These are phyloP conservation scores for Fusarium falciforme DNA, from an alignment of 2,329 filamentous ascomycete species.

Conservation along the genomic window DNA sequence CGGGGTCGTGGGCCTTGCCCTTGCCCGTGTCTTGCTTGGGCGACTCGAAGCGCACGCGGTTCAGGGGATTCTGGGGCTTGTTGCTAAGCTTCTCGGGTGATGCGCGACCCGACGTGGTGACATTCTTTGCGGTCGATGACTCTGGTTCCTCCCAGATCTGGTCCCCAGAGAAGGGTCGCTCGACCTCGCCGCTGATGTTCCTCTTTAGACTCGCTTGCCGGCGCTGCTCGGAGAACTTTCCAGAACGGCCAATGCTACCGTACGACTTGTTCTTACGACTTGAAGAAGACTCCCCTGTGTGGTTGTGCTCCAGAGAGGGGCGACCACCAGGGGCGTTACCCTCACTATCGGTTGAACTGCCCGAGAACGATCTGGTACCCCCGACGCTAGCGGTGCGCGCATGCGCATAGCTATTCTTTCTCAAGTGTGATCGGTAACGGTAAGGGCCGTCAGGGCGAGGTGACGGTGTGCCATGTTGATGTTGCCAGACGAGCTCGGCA, in stretches of 20 bases:
- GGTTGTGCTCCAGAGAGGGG: slow-evolving; percentile 40
- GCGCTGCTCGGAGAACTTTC: slow-evolving; percentile 55
- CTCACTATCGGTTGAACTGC: slow-evolving; percentile 64
- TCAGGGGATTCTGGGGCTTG: slow-evolving; percentile 49
- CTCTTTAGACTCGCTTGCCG: slow-evolving; percentile 75
- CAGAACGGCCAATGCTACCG: slow-evolving; percentile 52
- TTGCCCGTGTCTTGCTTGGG: slow-evolving; percentile 52
- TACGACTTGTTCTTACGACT: slow-evolving; percentile 53
- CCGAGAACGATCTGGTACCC: slow-evolving; percentile 60
- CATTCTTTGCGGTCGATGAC: slow-evolving; percentile 41
- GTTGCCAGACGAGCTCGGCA: slow-evolving; percentile 81
- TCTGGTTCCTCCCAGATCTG: slow-evolving; percentile 92
- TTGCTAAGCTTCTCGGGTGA: slow-evolving; percentile 48
- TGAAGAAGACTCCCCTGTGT: slow-evolving; percentile 23
- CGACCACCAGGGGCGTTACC: slow-evolving; percentile 49
- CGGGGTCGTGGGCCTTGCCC: slow-evolving; percentile 57
- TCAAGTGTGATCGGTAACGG: slow-evolving; percentile 75
- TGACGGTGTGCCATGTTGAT: slow-evolving; percentile 68
- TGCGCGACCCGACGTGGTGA: slow-evolving; percentile 41
- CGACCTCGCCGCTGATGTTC: slow-evolving; percentile 76
- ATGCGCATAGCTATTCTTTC: slow-evolving; percentile 78
- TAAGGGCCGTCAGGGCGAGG: slow-evolving; percentile 73
- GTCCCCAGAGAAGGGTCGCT: slow-evolving; percentile 77
- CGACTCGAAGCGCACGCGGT: slow-evolving; percentile 54
- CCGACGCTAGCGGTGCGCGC: slow-evolving; percentile 71